Evolutionary conservation across 2,329 filamentous ascomycete genomes (phyloP), one percentile per base, ranked within the genome.

Genomic region (Fusarium nelsonii): DNA sequence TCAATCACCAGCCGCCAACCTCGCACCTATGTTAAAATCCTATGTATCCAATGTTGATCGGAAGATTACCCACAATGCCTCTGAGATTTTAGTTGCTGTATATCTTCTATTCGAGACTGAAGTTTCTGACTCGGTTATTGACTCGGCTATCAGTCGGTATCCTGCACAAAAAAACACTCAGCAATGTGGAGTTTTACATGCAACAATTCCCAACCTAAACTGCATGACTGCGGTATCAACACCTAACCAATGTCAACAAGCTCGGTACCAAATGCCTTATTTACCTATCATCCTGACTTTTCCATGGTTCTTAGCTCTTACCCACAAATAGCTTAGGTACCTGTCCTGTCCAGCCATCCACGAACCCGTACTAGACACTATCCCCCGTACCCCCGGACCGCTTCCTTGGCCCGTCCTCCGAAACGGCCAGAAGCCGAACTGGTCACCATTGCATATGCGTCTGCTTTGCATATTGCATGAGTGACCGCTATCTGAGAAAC

Each of bases 31-130:
- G 48, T 51, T 51, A 15, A 48, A 37, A 40, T 63, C 41, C 36
- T 49, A 26, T 23, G 23, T 23, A 23, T 55, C 51, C 49, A 43
- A 43, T 59, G 40, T 56, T 49, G 32, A 68, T 68, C 63, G 58
- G 45, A 44, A 53, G 67, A 56, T 70, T 64, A 60, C 64, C 65
- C 64, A 68, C 55, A 56, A 28, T 48, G 45, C 50, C 50, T 48
- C 48, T 10, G 26, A 62, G 18, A 34, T 53, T 32, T 50, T 41
- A 43, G 32, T 4, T 48, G 20, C 45, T 33, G 8, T 30, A 30
- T 41, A 32, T 58, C 28, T 34, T 33, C 10, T 41, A 18, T 30
- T 23, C 16, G 41, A 36, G 18, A 23, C 33, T 30, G 8, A 26
- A 20, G 23, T 16, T 33, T 63, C 20, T 43, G 26, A 55, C 23